Evolutionary conservation across 768 basidiomycete genomes (phyloP).

Genomic region (Pholiota microspora): DNA sequence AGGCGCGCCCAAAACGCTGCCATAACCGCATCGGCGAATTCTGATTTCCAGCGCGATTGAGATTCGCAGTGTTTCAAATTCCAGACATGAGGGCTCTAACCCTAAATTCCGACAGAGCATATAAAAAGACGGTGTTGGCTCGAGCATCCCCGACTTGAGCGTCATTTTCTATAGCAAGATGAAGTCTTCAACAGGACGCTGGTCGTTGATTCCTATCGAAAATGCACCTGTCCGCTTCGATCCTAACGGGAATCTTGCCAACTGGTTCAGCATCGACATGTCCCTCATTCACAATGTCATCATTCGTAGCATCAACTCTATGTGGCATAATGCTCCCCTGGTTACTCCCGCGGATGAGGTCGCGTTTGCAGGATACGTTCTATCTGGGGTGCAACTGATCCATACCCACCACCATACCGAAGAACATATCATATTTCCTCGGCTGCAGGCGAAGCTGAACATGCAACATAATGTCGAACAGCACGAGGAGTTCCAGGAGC

Average conservation of each 20-base stretch:
- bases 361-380: conserved; percentile 6
- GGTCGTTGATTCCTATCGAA: not conserved
- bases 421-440: conserved; percentile 5
- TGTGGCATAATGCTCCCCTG: conserved; percentile 8
- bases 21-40: too few species aligned
- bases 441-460: conserved; percentile 1
- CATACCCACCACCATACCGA: conserved; percentile 8
- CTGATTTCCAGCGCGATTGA: too few species aligned
- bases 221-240: not conserved
- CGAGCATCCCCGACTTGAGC: too few species aligned
- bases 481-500: conserved; percentile 5
- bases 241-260: not conserved
- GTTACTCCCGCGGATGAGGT: conserved; percentile 4
- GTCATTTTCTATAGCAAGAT: too few species aligned
- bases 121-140: too few species aligned
- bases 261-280: conserved; percentile 16
- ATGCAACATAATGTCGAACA: conserved; percentile 12
- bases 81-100: too few species aligned
- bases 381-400: not conserved
- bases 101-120: too few species aligned
- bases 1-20: too few species aligned
- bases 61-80: too few species aligned
- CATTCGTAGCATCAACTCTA: conserved; percentile 19
- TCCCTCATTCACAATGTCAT: conserved; percentile 21
- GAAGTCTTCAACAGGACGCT: not conserved